Conservation (phyloP, 306 rosid species). For the Trifolium repens region DNA sequence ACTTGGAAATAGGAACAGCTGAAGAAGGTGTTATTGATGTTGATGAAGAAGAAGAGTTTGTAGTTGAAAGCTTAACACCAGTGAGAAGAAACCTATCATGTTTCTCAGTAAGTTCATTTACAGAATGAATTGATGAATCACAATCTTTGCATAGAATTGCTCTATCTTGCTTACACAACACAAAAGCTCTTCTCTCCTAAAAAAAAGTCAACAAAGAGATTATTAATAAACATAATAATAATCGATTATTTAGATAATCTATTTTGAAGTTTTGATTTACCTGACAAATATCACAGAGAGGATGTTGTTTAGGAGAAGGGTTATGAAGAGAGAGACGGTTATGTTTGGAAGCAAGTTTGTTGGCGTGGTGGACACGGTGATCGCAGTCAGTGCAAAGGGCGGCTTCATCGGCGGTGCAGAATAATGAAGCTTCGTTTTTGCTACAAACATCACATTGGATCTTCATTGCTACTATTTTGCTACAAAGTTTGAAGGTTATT, state of each 20-base stretch:
- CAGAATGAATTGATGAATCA: slow-evolving; percentile 60
- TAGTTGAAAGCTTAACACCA: slow-evolving; percentile 60
- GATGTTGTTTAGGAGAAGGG: slow-evolving; percentile 48
- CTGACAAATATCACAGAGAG: slow-evolving; percentile 82
- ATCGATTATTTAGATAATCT: not conserved
- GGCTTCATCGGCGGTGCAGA: slow-evolving; percentile 97
- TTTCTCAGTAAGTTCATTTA: slow-evolving; percentile 76
- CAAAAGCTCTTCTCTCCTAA: slow-evolving; percentile 22
- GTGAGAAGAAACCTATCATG: slow-evolving; percentile 81
- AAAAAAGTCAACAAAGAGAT: not conserved
- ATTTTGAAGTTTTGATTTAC: not conserved
- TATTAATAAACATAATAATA: not conserved
- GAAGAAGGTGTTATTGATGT: not conserved
- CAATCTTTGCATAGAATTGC: slow-evolving; percentile 7
- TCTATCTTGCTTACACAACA: slow-evolving; percentile 9
- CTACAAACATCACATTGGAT: slow-evolving; percentile 90
- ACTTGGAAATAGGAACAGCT: not conserved
- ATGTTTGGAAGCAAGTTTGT: slow-evolving; percentile 93
- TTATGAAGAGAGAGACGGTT: slow-evolving; percentile 77
- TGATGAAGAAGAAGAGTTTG: not conserved
- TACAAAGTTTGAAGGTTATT: not conserved
- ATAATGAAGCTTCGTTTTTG: slow-evolving; percentile 69
- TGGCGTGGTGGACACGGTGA: slow-evolving; percentile 94
- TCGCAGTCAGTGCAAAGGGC: slow-evolving; percentile 82
- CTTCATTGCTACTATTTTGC: slow-evolving; percentile 56